A percentile compares a stretch with the other conserved stretches of the same genome.
These are phyloP conservation scores for Pilobolus umbonatus DNA, from an alignment of 192 early-diverging fungal species.

Conservation along the genomic window DNA sequence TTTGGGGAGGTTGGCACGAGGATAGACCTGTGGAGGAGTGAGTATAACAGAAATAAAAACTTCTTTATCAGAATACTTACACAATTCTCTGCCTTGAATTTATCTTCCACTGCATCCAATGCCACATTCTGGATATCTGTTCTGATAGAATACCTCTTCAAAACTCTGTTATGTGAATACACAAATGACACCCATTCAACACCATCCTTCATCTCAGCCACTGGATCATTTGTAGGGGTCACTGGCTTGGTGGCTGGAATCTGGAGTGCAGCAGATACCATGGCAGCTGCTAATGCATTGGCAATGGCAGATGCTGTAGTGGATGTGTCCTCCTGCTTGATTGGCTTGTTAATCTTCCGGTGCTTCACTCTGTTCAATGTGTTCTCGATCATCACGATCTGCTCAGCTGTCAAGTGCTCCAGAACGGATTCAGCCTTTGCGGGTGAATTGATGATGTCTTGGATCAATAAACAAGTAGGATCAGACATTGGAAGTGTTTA, in stretches of 20 bases:
- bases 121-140: conserved; percentile 67
- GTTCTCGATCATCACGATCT: conserved; percentile 19
- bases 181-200: conserved; percentile 63
- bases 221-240: conserved; percentile 22
- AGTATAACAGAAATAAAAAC: conserved; percentile 8
- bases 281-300: conserved; percentile 18
- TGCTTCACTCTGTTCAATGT: conserved; percentile 21
- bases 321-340: background rate
- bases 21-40: conserved; percentile 63
- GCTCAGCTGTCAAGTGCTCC: conserved; percentile 18
- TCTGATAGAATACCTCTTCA: conserved; percentile 58
- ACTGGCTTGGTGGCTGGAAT: conserved; percentile 1
- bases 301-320: conserved; percentile 15
- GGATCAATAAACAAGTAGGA: conserved; percentile 19
- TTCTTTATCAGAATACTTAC: conserved; percentile 34
- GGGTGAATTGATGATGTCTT: conserved; percentile 25
- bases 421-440: conserved; percentile 21
- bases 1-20: conserved; percentile 63
- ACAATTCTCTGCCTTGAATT: conserved; percentile 72
- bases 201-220: conserved; percentile 39
- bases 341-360: conserved; percentile 16
- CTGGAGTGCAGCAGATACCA: conserved; percentile 7
- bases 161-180: conserved; percentile 64
- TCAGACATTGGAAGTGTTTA: background rate
- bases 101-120: conserved; percentile 38